Conservation (phyloP, 2,329 filamentous ascomycete species). For the Onygena corvina region DNA sequence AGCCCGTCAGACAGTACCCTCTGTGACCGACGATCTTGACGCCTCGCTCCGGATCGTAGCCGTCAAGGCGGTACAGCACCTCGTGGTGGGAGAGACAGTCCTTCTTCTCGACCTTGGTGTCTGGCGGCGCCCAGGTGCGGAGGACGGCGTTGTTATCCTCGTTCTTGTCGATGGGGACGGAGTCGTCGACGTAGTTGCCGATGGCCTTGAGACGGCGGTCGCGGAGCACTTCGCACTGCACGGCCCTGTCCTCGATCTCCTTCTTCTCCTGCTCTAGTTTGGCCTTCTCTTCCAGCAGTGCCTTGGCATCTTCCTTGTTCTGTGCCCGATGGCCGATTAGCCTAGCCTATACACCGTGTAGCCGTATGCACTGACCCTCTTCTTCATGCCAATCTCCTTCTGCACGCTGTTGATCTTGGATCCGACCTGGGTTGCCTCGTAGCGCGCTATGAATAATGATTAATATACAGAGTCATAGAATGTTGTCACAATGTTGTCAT, state of each 20-base stretch:
- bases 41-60: conserved; percentile 84
- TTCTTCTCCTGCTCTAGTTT: conserved; percentile 74
- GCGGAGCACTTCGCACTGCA: conserved; percentile 61
- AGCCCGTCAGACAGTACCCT: conserved; percentile 82
- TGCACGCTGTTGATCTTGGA: conserved; percentile 78
- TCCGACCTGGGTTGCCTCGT: conserved; percentile 66
- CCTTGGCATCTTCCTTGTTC: conserved; percentile 76
- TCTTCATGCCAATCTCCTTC: conserved; percentile 82
- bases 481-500: conserved; percentile 26
- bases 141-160: conserved; percentile 77
- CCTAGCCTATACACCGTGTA: not conserved
- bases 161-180: conserved; percentile 69
- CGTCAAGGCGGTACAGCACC: conserved; percentile 73
- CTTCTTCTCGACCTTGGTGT: conserved; percentile 60
- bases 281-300: conserved; percentile 65
- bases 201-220: conserved; percentile 71
- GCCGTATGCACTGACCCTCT: conserved; percentile 51
- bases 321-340: conserved; percentile 21
- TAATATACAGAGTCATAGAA: not conserved
- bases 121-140: conserved; percentile 69
- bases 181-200: conserved; percentile 83
- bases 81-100: conserved; percentile 84
- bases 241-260: conserved; percentile 58
- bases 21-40: conserved; percentile 90
- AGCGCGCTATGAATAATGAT: conserved; percentile 44